These are phyloP conservation scores for Metrosideros polymorpha DNA, from an alignment of 441 rosid species.

Conservation along the genomic window DNA sequence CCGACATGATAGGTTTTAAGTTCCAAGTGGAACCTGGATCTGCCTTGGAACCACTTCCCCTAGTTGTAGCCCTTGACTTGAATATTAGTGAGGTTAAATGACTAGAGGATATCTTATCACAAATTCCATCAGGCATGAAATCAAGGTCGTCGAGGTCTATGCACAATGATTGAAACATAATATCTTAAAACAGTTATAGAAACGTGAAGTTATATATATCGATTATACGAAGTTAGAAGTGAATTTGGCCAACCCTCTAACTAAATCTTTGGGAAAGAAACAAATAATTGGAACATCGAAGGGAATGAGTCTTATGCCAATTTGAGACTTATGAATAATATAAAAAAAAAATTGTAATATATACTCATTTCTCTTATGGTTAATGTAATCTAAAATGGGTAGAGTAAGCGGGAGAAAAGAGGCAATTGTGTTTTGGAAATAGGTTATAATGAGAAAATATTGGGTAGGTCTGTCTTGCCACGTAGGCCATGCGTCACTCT, in stretches of 20 bases:
- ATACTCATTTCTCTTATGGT: neutral
- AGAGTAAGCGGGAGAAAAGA: neutral
- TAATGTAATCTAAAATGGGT: neutral
- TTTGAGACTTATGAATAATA: neutral
- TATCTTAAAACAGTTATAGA: neutral
- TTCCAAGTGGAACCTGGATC: too few relatives aligned
- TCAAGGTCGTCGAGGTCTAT: neutral
- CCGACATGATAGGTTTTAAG: too few relatives aligned
- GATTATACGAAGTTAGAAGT: neutral
- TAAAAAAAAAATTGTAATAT: neutral
- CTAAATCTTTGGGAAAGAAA: neutral
- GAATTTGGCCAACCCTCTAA: neutral
- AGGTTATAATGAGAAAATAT: too few relatives aligned
- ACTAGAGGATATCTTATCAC: neutral
- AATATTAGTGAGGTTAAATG: neutral
- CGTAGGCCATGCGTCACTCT: too few relatives aligned
- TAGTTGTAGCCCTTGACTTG: neutral
- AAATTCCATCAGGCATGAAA: neutral
- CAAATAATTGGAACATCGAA: neutral
- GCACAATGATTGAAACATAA: neutral
- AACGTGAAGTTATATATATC: neutral
- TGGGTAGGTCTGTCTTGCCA: too few relatives aligned
- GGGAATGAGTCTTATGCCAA: neutral
- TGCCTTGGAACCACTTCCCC: too few relatives aligned
- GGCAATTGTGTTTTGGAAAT: neutral